A percentile compares a stretch with the other conserved stretches of the same genome.
These are phyloP conservation scores for Alternaria brassicae DNA, from an alignment of 2,329 filamentous ascomycete species.

Conservation along the genomic window DNA sequence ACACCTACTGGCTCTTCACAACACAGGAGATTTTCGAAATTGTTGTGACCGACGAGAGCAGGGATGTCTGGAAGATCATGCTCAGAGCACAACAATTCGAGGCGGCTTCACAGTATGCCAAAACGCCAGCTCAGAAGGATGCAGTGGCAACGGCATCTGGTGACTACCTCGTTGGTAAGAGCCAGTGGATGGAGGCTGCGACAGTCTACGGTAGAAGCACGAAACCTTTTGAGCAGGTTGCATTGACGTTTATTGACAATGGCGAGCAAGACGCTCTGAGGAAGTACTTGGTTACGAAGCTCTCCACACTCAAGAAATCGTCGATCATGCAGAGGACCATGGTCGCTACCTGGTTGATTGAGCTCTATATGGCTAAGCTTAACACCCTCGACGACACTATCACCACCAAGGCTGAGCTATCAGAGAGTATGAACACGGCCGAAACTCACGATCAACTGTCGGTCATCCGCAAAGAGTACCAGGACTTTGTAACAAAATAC, in stretches of 20 bases:
- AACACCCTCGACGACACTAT: constrained; percentile 95
- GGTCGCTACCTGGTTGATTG: constrained; percentile 93
- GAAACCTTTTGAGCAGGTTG: constrained; percentile 96
- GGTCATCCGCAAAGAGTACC: constrained; percentile 77
- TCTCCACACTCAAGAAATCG: constrained; percentile 80
- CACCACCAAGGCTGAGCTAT: constrained; percentile 82
- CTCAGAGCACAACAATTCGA: constrained; percentile 87
- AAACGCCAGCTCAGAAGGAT: constrained; percentile 81
- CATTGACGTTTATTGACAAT: constrained; percentile 86
- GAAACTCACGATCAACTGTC: constrained; percentile 77
- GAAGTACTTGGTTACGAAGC: constrained; percentile 86
- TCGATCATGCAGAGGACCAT: constrained; percentile 92
- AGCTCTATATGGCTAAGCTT: constrained; percentile 96
- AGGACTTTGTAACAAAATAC: constrained; percentile 85
- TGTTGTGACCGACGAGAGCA: constrained; percentile 85
- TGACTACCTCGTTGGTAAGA: constrained; percentile 82
- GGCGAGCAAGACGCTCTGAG: constrained; percentile 88
- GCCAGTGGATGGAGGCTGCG: constrained; percentile 84
- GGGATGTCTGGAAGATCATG: constrained; percentile 95
- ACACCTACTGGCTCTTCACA: constrained; percentile 97
- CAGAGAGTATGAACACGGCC: constrained; percentile 72
- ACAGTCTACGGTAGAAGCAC: constrained; percentile 92
- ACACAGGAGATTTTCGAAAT: constrained; percentile 91
- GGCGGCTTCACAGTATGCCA: constrained; percentile 83
- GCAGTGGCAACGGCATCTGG: constrained; percentile 90